phyloP scores from a whole-genome alignment of 1,284 basidiomycete genomes.

The Rhodotorula sp. region DNA sequence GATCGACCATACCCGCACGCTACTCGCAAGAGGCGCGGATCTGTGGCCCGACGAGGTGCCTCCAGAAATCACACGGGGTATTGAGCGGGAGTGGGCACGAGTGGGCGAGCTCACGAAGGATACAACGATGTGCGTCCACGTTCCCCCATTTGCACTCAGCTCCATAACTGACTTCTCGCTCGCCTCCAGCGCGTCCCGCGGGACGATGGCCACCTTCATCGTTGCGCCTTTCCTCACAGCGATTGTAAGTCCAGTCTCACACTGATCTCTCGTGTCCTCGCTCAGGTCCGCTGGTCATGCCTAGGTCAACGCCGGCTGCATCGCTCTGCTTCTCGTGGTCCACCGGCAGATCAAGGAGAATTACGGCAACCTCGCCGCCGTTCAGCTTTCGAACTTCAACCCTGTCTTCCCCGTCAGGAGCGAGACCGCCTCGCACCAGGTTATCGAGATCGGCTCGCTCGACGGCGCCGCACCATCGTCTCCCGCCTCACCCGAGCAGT shows the following conservation, averaged over 20 bases:
- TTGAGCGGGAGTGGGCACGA: not conserved
- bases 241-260: not conserved
- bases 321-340: constrained; percentile 4
- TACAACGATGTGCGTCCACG: not conserved
- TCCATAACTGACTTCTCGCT: not conserved
- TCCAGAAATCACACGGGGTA: too few relatives aligned
- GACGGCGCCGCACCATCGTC: too few relatives aligned
- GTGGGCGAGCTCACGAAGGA: not conserved
- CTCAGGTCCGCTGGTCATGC: not conserved
- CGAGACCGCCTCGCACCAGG: not conserved
- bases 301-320: not conserved
- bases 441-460: not conserved
- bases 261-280: not conserved
- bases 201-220: not conserved
- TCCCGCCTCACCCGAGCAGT: too few relatives aligned
- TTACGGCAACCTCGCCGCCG: not conserved
- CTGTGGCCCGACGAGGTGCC: not conserved
- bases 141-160: not conserved
- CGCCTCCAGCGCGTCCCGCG: not conserved
- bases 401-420: not conserved
- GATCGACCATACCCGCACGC: too few relatives aligned
- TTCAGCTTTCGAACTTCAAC: not conserved
- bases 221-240: not conserved
- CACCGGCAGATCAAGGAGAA: constrained; percentile 12
- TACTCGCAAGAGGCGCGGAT: not conserved